phyloP scores from a whole-genome alignment of 768 basidiomycete genomes.

The Russula sp. region DNA sequence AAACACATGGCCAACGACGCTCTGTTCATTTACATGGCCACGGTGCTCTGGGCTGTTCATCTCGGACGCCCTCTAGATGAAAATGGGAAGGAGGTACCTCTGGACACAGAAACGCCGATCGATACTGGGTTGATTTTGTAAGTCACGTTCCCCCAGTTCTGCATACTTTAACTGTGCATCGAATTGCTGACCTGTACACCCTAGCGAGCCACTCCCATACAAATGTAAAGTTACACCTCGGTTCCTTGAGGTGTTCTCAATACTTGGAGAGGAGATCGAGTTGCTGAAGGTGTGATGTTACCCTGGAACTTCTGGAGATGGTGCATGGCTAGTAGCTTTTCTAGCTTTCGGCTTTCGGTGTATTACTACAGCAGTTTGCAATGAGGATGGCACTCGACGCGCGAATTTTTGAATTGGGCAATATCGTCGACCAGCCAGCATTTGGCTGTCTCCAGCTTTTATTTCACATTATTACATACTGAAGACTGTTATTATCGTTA shows the following conservation, averaged over 20 bases:
- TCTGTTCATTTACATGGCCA: slow-evolving; percentile 21
- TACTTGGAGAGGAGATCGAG: slow-evolving; percentile 2
- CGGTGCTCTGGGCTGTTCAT: slow-evolving; percentile 20
- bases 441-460: too few species aligned
- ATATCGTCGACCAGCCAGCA: too few species aligned
- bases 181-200: not conserved
- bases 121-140: slow-evolving; percentile 17
- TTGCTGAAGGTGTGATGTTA: not conserved
- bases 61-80: slow-evolving; percentile 12
- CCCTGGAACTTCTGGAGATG: too few species aligned
- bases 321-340: too few species aligned
- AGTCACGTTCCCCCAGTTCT: not conserved
- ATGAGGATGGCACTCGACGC: too few species aligned
- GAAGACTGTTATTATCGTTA: too few species aligned
- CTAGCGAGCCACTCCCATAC: slow-evolving; percentile 1
- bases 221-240: not conserved
- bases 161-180: not conserved
- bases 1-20: slow-evolving; percentile 18
- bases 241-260: not conserved
- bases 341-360: too few species aligned
- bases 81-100: slow-evolving; percentile 8
- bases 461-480: too few species aligned
- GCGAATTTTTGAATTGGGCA: too few species aligned
- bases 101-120: not conserved
- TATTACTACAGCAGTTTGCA: too few species aligned